Evolutionary conservation across 768 basidiomycete species (phyloP).

Genomic region (Rhodocollybia butyracea): DNA sequence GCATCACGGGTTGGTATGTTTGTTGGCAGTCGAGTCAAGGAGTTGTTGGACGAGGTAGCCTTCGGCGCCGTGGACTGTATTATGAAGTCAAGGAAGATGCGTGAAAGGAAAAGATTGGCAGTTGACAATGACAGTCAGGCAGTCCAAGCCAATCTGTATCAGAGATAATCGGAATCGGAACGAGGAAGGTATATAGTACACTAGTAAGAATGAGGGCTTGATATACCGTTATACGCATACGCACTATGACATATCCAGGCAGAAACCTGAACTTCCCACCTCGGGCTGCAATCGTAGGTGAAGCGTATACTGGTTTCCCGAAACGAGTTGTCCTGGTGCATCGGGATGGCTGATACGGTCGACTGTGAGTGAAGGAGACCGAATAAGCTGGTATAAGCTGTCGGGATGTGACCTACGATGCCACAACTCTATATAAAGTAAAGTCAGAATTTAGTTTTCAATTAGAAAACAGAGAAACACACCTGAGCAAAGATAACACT

Average conservation of each 20-base stretch:
- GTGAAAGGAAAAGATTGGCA: neutral
- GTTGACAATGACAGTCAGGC: constrained; percentile 22
- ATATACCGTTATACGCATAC: neutral
- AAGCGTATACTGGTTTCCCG: constrained; percentile 24
- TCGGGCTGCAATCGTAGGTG: constrained; percentile 21
- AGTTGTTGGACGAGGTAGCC: constrained; percentile 37
- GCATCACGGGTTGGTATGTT: constrained; percentile 40
- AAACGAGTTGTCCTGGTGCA: constrained; percentile 23
- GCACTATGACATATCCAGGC: constrained; percentile 21
- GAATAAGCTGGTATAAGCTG: neutral
- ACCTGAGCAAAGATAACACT: constrained; percentile 25
- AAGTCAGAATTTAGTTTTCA: neutral
- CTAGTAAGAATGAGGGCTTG: neutral
- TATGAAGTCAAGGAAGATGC: neutral
- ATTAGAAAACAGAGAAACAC: neutral
- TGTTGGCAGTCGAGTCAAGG: constrained; percentile 29
- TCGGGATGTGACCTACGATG: constrained; percentile 11
- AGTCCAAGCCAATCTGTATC: too few relatives aligned
- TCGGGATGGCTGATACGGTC: constrained; percentile 24
- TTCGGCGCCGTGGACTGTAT: constrained; percentile 23
- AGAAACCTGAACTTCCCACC: constrained; percentile 25
- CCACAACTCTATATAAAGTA: constrained; percentile 16
- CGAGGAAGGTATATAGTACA: too few relatives aligned
- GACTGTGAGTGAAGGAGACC: constrained; percentile 12
- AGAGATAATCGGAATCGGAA: too few relatives aligned